A percentile compares a stretch with the other conserved stretches of the same genome.
Conservation (phyloP, 1,284 basidiomycete genomes). For the Thelephora terrestris region DNA sequence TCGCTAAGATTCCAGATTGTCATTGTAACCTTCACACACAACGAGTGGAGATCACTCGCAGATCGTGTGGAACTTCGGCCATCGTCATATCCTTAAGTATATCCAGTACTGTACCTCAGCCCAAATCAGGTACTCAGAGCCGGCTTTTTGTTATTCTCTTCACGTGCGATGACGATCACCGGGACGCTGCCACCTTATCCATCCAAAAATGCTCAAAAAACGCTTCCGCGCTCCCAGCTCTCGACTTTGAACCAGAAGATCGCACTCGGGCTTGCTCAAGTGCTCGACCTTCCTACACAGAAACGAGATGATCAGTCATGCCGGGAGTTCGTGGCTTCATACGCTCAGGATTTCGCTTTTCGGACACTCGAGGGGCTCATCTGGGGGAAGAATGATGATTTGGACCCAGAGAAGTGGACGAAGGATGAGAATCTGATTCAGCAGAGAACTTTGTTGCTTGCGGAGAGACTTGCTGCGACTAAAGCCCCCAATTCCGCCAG, state of each 20-base stretch:
- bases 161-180: conserved; percentile 13
- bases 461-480: conserved; percentile 37
- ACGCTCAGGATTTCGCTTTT: conserved; percentile 43
- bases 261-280: conserved; percentile 32
- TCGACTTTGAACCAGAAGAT: conserved; percentile 39
- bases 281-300: conserved; percentile 34
- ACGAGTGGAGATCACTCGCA: no score
- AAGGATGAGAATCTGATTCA: conserved; percentile 35
- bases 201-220: conserved; percentile 35
- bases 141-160: background rate
- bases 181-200: conserved; percentile 39
- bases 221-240: conserved; percentile 43
- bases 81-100: no score
- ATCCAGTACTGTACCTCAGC: no score
- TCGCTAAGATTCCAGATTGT: no score
- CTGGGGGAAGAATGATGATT: conserved; percentile 30
- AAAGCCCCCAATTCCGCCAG: conserved; percentile 8
- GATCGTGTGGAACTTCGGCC: no score
- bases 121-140: no score
- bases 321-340: conserved; percentile 43
- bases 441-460: conserved; percentile 43
- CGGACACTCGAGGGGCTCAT: conserved; percentile 42
- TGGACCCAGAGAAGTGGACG: conserved; percentile 14
- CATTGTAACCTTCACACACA: no score
- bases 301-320: conserved; percentile 37